These are phyloP conservation scores for Lentinula boryana DNA, from an alignment of 768 basidiomycete genomes.

Conservation along the genomic window DNA sequence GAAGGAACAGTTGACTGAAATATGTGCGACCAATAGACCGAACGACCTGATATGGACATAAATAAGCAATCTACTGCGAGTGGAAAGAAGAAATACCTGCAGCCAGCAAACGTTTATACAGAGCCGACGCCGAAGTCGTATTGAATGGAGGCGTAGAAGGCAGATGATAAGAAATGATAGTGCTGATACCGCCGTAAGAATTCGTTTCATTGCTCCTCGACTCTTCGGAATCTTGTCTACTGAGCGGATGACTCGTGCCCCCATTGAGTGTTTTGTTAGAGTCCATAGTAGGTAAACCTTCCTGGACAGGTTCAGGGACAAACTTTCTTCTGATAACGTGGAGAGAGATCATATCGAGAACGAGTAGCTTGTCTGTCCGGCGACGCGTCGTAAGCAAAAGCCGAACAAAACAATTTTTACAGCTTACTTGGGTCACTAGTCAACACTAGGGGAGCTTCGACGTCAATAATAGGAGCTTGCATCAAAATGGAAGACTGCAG, in stretches of 20 bases:
- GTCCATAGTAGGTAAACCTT: background rate
- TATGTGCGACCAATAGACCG: constrained; percentile 30
- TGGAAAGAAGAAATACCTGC: constrained; percentile 10
- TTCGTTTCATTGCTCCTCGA: background rate
- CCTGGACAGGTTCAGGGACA: background rate
- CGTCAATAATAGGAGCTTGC: constrained; percentile 21
- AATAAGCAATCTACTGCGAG: background rate
- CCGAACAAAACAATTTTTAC: background rate
- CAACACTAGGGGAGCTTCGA: constrained; percentile 23
- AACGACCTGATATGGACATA: constrained; percentile 13
- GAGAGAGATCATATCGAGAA: constrained; percentile 31
- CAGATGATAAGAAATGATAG: constrained; percentile 30
- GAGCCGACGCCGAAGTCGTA: constrained; percentile 20
- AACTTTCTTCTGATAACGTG: constrained; percentile 27
- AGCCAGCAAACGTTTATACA: constrained; percentile 24
- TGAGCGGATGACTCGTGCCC: background rate
- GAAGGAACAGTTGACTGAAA: constrained; percentile 16
- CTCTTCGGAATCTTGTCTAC: background rate
- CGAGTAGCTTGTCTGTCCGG: constrained; percentile 14
- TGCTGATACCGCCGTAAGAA: constrained; percentile 11
- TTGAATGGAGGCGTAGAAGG: constrained; percentile 12
- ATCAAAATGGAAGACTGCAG: constrained; percentile 8
- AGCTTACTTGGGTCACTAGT: background rate
- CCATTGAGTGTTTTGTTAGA: background rate
- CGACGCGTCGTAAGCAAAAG: background rate